Evolutionary conservation across 2,329 filamentous ascomycete genomes (phyloP), one percentile per base, ranked within the genome.

Genomic region (Aspergillus sojae): DNA sequence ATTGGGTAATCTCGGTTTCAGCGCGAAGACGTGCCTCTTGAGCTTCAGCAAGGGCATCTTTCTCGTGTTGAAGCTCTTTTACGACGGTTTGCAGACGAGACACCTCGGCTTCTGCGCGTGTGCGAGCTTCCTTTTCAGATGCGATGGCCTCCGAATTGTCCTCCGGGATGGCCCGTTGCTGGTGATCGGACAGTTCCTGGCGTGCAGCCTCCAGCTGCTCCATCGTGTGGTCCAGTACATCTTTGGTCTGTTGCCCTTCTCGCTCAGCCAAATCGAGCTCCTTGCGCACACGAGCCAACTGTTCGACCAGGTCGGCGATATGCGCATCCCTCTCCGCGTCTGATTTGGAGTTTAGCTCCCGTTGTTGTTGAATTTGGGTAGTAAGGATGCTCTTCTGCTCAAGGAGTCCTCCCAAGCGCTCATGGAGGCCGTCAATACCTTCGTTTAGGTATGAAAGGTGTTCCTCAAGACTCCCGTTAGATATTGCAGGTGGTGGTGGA

Each of bases 351-450:
- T 96, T 96, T 62, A 97, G 85, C 73, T 96, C 93, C 63, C 94
- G 91, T 79, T 98, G 94, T 75, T 98, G 94, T 80, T 96, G 94
- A 72, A 97, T 94, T 76, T 98, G 94, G 50, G 93, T 88, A 72
- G 94, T 91, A 10, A 98, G 84, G 26, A 97, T 94, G 56, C 88
- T 88, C 75, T 97, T 96, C 75, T 98, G 94, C 70, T 97, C 92
- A 65, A 92, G 89, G 41, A 97, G 82, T 23, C 87, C 87, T 21
- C 89, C 90, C n/a, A 92, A 87, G 63, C 92, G 91, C 46, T 85
- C 84, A 73, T 93, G 92, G 5, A 97, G 81, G 80, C 88, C 91
- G 71, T 93, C 90, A 0, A 98, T 88, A 72, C 92, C 92, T 10
- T 86, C 82, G 19, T 89, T 90, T 75, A 98, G 96, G 23, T 89